phyloP scores from a whole-genome alignment of 1,139 yeast genomes.

The Ashbya aceris region DNA sequence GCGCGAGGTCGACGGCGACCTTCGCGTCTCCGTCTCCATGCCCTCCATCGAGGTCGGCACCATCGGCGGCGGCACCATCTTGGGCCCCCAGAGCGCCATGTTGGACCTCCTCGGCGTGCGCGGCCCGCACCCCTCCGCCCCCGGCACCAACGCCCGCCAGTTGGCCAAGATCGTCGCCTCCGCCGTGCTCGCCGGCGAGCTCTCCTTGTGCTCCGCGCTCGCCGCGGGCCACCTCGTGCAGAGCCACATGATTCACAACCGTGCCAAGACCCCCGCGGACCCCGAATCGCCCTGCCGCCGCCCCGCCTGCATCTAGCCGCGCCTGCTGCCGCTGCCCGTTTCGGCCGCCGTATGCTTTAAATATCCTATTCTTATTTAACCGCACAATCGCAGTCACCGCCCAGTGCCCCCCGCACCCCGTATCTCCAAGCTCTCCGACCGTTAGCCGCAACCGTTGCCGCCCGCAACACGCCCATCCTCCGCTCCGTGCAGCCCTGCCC shows the following conservation, averaged over 20 bases:
- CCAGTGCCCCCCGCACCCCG: neutral
- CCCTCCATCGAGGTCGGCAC: slow-evolving; percentile 99
- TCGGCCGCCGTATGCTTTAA: too few relatives aligned
- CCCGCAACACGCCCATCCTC: too few relatives aligned
- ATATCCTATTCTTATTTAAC: too few relatives aligned
- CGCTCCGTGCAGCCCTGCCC: too few relatives aligned
- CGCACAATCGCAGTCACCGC: neutral
- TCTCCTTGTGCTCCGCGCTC: slow-evolving; percentile 85
- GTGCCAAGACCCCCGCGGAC: slow-evolving; percentile 34
- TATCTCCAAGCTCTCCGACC: neutral
- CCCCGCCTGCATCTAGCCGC: too few relatives aligned
- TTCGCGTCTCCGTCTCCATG: slow-evolving; percentile 91
- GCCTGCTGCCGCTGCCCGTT: too few relatives aligned
- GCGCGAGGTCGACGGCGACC: slow-evolving; percentile 75
- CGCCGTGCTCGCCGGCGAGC: slow-evolving; percentile 92
- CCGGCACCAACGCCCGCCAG: slow-evolving; percentile 92
- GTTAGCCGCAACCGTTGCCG: neutral
- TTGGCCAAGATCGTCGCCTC: slow-evolving; percentile 93
- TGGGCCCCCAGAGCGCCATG: slow-evolving; percentile 97
- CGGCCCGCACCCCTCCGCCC: slow-evolving; percentile 90
- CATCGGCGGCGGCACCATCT: slow-evolving; percentile 96
- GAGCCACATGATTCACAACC: slow-evolving; percentile 94
- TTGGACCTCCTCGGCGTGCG: slow-evolving; percentile 86
- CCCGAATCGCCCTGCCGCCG: too few relatives aligned
- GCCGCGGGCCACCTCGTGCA: slow-evolving; percentile 98